A percentile compares a stretch with the other conserved stretches of the same genome.
Evolutionary conservation across 192 early-diverging fungal species (phyloP).

Genomic region (Globomyces pollinis-pini): DNA sequence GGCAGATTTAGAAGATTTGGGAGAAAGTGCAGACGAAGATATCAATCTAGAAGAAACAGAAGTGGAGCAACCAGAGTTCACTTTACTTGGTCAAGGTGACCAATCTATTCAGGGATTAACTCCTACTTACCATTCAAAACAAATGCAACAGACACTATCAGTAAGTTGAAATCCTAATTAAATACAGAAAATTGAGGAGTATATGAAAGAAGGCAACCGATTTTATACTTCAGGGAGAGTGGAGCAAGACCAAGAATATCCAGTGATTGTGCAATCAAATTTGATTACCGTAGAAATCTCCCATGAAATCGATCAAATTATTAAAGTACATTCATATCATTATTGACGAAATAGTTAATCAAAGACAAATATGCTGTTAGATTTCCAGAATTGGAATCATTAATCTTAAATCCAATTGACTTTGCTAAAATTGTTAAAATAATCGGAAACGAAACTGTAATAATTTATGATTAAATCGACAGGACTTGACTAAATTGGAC

Average conservation of each 20-base stretch:
- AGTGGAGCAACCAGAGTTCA: constrained; percentile 1
- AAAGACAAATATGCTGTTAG: constrained; percentile 80
- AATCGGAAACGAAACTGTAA: constrained; percentile 68
- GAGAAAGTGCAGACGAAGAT: constrained; percentile 29
- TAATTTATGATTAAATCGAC: constrained; percentile 11
- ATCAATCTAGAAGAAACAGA: constrained; percentile 40
- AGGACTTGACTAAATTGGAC: constrained; percentile 75
- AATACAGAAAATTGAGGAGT: constrained; percentile 48
- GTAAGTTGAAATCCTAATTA: no score
- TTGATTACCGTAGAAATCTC: constrained; percentile 77
- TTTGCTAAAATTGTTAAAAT: constrained; percentile 76
- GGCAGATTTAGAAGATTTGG: constrained; percentile 77
- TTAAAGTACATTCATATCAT: constrained; percentile 54
- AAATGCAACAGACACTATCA: constrained; percentile 55
- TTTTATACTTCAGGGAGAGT: constrained; percentile 48
- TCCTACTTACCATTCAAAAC: constrained; percentile 50
- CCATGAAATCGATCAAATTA: constrained; percentile 78
- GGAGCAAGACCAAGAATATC: constrained; percentile 86
- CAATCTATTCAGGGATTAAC: constrained; percentile 54
- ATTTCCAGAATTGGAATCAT: constrained; percentile 87
- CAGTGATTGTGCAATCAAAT: constrained; percentile 78
- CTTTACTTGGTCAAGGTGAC: constrained; percentile 11
- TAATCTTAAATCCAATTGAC: constrained; percentile 81
- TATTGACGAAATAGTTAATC: constrained; percentile 58
- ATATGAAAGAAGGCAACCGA: constrained; percentile 24